These are phyloP conservation scores for Lachnellula hyalina DNA, from an alignment of 2,329 filamentous ascomycete genomes.

Conservation along the genomic window DNA sequence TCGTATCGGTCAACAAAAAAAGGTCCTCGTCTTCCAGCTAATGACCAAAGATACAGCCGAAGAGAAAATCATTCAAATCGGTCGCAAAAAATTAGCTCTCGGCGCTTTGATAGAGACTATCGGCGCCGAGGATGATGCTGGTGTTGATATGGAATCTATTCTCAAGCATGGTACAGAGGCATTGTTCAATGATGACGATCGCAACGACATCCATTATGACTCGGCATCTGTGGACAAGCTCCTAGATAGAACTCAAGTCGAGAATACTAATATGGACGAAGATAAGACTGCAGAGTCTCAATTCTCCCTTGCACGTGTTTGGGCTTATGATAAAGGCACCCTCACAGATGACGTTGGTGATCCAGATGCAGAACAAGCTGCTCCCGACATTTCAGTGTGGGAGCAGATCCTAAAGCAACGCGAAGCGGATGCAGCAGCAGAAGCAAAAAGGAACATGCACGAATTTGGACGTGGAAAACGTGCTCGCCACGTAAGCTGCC, in stretches of 20 bases:
- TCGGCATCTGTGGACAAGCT: conserved; percentile 77
- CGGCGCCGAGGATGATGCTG: conserved; percentile 74
- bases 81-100: conserved; percentile 90
- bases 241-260: conserved; percentile 78
- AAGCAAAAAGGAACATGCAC: conserved; percentile 63
- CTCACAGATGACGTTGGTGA: conserved; percentile 60
- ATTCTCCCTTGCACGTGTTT: conserved; percentile 86
- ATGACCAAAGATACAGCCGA: conserved; percentile 86
- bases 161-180: conserved; percentile 82
- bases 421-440: conserved; percentile 69
- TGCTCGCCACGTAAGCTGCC: conserved; percentile 26
- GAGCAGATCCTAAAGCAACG: conserved; percentile 82
- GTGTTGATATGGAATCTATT: conserved; percentile 79
- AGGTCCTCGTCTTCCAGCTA: conserved; percentile 90
- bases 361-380: conserved; percentile 44
- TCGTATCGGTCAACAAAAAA: conserved; percentile 92
- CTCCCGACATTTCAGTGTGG: conserved; percentile 70
- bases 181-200: conserved; percentile 71
- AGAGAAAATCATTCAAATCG: conserved; percentile 94
- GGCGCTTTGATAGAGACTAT: conserved; percentile 92
- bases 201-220: conserved; percentile 77
- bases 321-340: conserved; percentile 73
- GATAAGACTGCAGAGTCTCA: conserved; percentile 66
- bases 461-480: conserved; percentile 83
- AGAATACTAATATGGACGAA: conserved; percentile 61